Evolutionary conservation across 208 protist species (phyloP).

Genomic region (Spongospora subterranea): DNA sequence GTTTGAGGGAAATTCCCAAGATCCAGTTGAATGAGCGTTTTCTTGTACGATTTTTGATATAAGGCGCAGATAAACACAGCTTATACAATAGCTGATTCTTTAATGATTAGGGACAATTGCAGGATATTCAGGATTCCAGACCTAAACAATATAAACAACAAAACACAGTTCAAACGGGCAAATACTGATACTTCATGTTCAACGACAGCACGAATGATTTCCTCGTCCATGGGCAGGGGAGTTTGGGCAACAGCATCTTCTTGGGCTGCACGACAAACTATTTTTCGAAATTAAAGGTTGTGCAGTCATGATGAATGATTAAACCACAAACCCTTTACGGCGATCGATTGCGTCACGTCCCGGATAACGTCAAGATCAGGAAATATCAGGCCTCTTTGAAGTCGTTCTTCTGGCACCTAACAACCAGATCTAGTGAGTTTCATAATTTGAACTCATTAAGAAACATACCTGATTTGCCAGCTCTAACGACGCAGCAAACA

Average conservation of each 20-base stretch:
- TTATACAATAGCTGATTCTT: too few relatives aligned
- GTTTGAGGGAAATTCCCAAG: too few relatives aligned
- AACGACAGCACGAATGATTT: neutral
- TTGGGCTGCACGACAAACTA: conserved; percentile 2
- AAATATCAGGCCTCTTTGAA: conserved; percentile 32
- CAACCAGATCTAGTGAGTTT: too few relatives aligned
- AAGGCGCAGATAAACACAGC: too few relatives aligned
- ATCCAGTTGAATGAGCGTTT: too few relatives aligned
- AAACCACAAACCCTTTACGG: neutral
- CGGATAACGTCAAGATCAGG: neutral
- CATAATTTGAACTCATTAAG: neutral
- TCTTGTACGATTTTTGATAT: too few relatives aligned
- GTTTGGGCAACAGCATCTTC: neutral
- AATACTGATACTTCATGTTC: neutral
- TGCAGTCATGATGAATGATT: neutral
- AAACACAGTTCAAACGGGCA: neutral
- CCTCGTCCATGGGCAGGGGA: neutral
- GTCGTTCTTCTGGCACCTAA: conserved; percentile 36
- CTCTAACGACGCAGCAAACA: conserved; percentile 59
- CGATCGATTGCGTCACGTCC: conserved; percentile 1
- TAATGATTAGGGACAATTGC: conserved; percentile 36
- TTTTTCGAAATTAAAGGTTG: neutral
- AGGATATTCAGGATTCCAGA: conserved; percentile 6
- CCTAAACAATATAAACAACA: neutral
- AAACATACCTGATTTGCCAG: conserved; percentile 16